Conservation (phyloP, 805 yeast genomes). For the Metschnikowia peoriensis region DNA sequence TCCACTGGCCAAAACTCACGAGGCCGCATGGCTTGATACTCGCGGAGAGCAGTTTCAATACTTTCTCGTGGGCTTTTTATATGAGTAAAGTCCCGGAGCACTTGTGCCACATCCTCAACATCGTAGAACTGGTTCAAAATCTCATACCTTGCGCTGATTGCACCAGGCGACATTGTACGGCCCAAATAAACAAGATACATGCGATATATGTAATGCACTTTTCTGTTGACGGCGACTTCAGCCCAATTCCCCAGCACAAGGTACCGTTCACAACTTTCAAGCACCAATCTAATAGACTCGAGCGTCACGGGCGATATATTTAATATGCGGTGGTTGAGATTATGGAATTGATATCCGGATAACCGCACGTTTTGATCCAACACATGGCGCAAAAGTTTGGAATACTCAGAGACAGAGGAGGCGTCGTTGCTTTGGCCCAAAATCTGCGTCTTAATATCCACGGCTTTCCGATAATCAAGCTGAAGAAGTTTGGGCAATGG, state of each 20-base stretch:
- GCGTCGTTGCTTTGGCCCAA: not conserved
- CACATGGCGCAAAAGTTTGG: slow-evolving; percentile 1
- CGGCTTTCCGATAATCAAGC: slow-evolving; percentile 17
- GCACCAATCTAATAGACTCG: slow-evolving; percentile 13
- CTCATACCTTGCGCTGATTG: slow-evolving; percentile 17
- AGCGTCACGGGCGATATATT: not conserved
- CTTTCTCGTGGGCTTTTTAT: slow-evolving; percentile 14
- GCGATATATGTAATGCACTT: slow-evolving; percentile 28
- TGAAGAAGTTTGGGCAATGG: slow-evolving; percentile 22
- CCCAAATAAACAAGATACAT: slow-evolving; percentile 23
- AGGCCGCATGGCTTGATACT: slow-evolving; percentile 12
- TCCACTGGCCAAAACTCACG: slow-evolving; percentile 11
- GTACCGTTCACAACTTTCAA: slow-evolving; percentile 28
- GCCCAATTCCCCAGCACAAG: slow-evolving; percentile 32
- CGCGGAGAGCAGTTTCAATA: slow-evolving; percentile 19
- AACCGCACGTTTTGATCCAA: slow-evolving; percentile 16
- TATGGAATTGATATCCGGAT: slow-evolving; percentile 21
- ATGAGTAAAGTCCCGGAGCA: slow-evolving; percentile 5
- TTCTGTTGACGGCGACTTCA: slow-evolving; percentile 23
- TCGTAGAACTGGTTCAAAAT: slow-evolving; percentile 29
- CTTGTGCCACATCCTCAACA: slow-evolving; percentile 14
- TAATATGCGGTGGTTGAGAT: not conserved
- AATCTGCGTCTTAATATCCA: slow-evolving; percentile 19
- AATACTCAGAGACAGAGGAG: slow-evolving; percentile 3
- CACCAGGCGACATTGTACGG: slow-evolving; percentile 14